Evolutionary conservation across 768 basidiomycete genomes (phyloP).

Genomic region (Russula ochroleuca): DNA sequence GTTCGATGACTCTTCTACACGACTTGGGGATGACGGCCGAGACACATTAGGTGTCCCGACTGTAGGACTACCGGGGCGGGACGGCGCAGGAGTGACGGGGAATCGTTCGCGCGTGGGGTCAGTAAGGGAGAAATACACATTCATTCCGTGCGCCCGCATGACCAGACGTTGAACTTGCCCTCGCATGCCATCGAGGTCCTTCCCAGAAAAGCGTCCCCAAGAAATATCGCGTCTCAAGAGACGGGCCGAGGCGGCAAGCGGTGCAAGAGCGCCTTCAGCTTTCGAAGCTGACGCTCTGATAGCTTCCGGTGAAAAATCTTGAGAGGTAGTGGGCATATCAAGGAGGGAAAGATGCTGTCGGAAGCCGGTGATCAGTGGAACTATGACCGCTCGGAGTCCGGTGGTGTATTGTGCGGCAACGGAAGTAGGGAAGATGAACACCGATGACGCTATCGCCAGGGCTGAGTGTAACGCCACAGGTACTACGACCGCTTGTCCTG

Average conservation of each 20-base stretch:
- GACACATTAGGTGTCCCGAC: too few relatives aligned
- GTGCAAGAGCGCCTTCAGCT: constrained; percentile 49
- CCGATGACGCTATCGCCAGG: constrained; percentile 48
- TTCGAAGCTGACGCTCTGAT: constrained; percentile 37
- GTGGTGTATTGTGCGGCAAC: constrained; percentile 56
- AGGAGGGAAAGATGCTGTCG: constrained; percentile 47
- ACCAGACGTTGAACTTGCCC: constrained; percentile 46
- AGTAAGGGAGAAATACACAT: constrained; percentile 56
- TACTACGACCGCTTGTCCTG: constrained; percentile 50
- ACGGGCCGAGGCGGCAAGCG: constrained; percentile 48
- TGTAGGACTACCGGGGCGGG: constrained; percentile 19
- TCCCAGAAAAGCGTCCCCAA: constrained; percentile 55
- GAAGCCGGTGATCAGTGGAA: constrained; percentile 45
- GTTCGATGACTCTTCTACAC: constrained; percentile 22
- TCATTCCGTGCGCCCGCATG: constrained; percentile 59
- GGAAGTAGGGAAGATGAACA: constrained; percentile 59
- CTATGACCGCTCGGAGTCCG: constrained; percentile 45
- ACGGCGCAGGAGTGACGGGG: constrained; percentile 23
- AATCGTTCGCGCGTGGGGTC: constrained; percentile 60
- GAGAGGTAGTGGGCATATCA: constrained; percentile 39
- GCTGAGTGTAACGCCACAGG: constrained; percentile 59
- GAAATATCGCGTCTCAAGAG: constrained; percentile 57
- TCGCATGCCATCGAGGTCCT: constrained; percentile 52
- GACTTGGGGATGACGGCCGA: constrained; percentile 18
- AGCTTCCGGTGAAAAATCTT: constrained; percentile 38